Conservation (phyloP, 305 asterid species). For the Fraxinus greggii region DNA sequence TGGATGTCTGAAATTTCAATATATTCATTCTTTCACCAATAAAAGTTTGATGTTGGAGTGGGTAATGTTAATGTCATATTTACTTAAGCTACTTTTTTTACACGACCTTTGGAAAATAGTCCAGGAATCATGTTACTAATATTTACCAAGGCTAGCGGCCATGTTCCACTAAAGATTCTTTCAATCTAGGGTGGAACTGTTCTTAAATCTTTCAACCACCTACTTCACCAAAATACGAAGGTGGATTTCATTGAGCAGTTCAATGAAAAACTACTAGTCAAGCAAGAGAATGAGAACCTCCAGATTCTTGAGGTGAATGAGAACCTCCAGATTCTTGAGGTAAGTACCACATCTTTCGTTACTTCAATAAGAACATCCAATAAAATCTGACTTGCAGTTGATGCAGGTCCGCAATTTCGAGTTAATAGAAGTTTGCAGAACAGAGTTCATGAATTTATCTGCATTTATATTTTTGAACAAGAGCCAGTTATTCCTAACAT, state of each 20-base stretch:
- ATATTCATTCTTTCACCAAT: neutral
- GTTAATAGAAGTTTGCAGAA: slow-evolving; percentile 84
- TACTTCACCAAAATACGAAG: slow-evolving; percentile 85
- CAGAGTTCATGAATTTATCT: slow-evolving; percentile 94
- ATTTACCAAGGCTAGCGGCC: slow-evolving; percentile 61
- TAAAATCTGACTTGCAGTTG: slow-evolving; percentile 26
- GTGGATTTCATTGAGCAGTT: slow-evolving; percentile 99
- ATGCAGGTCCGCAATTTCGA: slow-evolving; percentile 78
- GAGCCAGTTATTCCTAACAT: slow-evolving; percentile 87
- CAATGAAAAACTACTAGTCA: slow-evolving; percentile 92
- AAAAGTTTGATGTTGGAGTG: neutral
- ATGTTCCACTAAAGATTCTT: slow-evolving; percentile 85
- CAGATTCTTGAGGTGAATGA: slow-evolving; percentile 97
- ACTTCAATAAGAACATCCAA: neutral
- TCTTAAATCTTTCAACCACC: slow-evolving; percentile 80
- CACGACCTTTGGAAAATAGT: neutral
- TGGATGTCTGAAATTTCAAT: neutral
- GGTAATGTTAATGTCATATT: neutral
- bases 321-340: slow-evolving; percentile 95
- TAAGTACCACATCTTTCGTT: slow-evolving; percentile 29
- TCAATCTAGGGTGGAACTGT: slow-evolving; percentile 94
- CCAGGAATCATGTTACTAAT: slow-evolving; percentile 71
- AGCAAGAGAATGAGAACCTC: slow-evolving; percentile 95
- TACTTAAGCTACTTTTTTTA: neutral
- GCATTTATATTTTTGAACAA: slow-evolving; percentile 91